Evolutionary conservation across 2,329 filamentous ascomycete species (phyloP).

Genomic region (Venturia effusa): DNA sequence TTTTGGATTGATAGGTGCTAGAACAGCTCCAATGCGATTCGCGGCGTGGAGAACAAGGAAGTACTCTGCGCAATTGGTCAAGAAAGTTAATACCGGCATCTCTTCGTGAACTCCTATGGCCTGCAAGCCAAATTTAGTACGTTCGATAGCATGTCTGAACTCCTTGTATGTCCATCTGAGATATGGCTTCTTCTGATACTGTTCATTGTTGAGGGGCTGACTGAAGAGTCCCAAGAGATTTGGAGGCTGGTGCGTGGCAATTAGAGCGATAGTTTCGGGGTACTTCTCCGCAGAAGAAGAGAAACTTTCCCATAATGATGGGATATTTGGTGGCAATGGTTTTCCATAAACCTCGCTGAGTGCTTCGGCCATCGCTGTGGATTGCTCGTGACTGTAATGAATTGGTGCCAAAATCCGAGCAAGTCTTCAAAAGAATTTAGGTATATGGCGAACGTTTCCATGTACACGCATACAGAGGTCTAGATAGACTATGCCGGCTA

Average conservation of each 20-base stretch:
- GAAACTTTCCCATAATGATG: background rate
- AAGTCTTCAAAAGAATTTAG: background rate
- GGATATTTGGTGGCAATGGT: background rate
- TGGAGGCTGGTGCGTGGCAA: background rate
- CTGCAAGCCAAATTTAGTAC: background rate
- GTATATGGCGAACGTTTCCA: background rate
- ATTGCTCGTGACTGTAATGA: background rate
- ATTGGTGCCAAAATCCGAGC: background rate
- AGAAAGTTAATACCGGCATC: constrained; percentile 7
- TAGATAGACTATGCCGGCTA: background rate
- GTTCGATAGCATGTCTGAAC: constrained; percentile 3
- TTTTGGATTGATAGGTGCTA: constrained; percentile 9
- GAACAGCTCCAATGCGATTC: background rate
- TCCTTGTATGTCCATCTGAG: constrained; percentile 8
- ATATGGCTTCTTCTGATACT: background rate
- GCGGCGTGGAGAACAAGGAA: constrained; percentile 2
- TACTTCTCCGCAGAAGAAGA: background rate
- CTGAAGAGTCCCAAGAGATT: background rate
- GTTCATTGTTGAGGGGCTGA: background rate
- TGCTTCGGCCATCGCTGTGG: background rate
- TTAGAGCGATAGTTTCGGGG: background rate
- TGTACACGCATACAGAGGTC: background rate
- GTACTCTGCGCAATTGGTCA: constrained; percentile 8
- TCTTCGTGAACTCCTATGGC: background rate
- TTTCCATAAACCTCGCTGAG: constrained; percentile 2